Base-by-base conservation (phyloP, 805 yeast genomes). In the Metschnikowia peoriensis region DNA sequence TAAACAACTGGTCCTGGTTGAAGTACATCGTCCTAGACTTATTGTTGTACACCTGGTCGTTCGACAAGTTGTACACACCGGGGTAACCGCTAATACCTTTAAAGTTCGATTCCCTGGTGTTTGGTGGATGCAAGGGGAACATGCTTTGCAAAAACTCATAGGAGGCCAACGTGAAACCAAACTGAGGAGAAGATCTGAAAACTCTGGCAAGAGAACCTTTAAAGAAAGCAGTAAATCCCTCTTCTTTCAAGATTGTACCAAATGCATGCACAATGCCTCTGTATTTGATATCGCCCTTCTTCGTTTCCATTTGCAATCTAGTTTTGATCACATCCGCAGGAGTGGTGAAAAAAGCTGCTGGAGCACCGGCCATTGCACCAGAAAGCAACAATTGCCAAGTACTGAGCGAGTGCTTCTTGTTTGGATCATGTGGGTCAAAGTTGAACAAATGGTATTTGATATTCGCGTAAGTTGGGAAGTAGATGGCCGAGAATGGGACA, bases 251-350 rank as follows among this genome's bases (percentile, higher is more conserved):
- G 51, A 93, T 91, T 2, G 88, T 82, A 34, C 73, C 68, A 41
- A 86, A 87, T 22, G 97, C 96, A 70, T 91, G 92, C 32, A 76
- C 62, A 50, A 93, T 85, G 53, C 96, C 93, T 27, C 70, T 77
- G 72, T 93, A 93, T 44, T 81, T 81, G 14, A 88, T 80, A 64
- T 89, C 96, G 50, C 92, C 93, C 51, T 79, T 72, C 56, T 86
- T 83, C 6, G 89, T 78, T 67, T 85, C 96, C 54, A 90, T 85
- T 73, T 93, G 99, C 58, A 93, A 76, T 70, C 98, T 85, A 4
- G 99, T 93, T 75, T 93, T 93, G 63, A 94, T 88, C 46, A 93
- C 98, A 76, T 93, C 99, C 64, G 90, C 91, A 1, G 99, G 99
- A 0, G 99, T 93, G 1, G 99, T 93, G 59, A 92, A 75, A 69